Evolutionary conservation across 148 eudicot species (phyloP).

Genomic region (Nyssa sinensis): DNA sequence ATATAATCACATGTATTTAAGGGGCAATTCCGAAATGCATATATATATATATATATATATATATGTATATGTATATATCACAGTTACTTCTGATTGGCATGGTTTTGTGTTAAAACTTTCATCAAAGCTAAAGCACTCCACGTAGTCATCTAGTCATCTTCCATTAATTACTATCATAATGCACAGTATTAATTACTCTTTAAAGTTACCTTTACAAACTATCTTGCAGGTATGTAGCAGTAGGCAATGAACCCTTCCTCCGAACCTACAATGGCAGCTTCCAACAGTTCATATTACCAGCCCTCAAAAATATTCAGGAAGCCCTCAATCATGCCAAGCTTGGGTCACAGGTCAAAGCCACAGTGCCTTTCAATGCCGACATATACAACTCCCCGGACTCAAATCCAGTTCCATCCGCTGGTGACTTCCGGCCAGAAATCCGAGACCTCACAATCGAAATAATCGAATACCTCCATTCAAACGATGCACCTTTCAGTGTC

Average conservation of each 20-base stretch:
- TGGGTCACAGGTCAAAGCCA: slow-evolving; percentile 63
- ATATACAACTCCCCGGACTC: slow-evolving; percentile 84
- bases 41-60: too few species aligned
- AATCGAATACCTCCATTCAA: slow-evolving; percentile 54
- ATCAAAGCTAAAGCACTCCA: too few species aligned
- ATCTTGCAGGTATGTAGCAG: slow-evolving; percentile 95
- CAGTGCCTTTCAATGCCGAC: slow-evolving; percentile 91
- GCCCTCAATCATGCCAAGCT: slow-evolving; percentile 70
- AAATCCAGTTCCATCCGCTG: slow-evolving; percentile 86
- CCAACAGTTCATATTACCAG: slow-evolving; percentile 63
- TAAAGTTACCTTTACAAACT: too few species aligned
- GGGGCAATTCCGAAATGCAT: too few species aligned
- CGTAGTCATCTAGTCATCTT: too few species aligned
- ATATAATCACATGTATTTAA: too few species aligned
- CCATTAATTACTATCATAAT: too few species aligned
- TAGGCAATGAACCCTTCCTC: slow-evolving; percentile 94
- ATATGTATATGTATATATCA: too few species aligned
- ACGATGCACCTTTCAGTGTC: slow-evolving; percentile 81
- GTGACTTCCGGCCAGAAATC: slow-evolving; percentile 86
- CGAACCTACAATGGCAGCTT: slow-evolving; percentile 70
- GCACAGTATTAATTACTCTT: too few species aligned
- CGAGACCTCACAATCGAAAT: slow-evolving; percentile 59
- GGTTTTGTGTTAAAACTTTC: too few species aligned
- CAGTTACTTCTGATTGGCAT: too few species aligned
- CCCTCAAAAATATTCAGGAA: slow-evolving; percentile 68